These are phyloP conservation scores for Arabis alpina DNA, from an alignment of 345 rosid genomes.

Conservation along the genomic window DNA sequence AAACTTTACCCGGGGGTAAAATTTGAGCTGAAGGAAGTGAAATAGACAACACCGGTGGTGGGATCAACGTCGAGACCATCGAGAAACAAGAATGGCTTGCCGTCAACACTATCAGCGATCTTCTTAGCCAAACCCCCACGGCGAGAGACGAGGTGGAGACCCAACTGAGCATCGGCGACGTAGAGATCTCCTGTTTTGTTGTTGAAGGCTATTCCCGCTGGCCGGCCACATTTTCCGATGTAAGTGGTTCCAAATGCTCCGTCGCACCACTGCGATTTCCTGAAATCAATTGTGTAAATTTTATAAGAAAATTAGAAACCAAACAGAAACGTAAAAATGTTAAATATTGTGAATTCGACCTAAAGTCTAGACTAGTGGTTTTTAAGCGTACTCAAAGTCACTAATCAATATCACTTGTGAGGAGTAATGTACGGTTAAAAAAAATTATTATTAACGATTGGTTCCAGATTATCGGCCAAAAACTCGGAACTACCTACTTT, in stretches of 20 bases:
- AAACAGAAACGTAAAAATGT: too few species aligned
- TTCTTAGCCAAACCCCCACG: slow-evolving; percentile 48
- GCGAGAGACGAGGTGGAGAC: slow-evolving; percentile 45
- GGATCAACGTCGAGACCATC: slow-evolving; percentile 52
- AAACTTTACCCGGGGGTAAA: slow-evolving; percentile 34
- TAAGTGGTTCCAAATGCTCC: slow-evolving; percentile 37
- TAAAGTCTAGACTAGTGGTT: too few species aligned
- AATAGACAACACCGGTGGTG: slow-evolving; percentile 43
- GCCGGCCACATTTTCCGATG: slow-evolving; percentile 44
- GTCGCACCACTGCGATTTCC: slow-evolving; percentile 32
- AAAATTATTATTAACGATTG: too few species aligned
- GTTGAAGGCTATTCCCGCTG: slow-evolving; percentile 49
- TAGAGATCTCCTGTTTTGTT: slow-evolving; percentile 44
- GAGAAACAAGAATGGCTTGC: slow-evolving; percentile 43
- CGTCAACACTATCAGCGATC: slow-evolving; percentile 41
- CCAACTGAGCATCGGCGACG: slow-evolving; percentile 53
- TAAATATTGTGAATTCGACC: too few species aligned
- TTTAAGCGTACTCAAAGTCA: too few species aligned
- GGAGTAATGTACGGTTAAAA: too few species aligned
- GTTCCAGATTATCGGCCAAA: too few species aligned
- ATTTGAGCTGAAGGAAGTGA: slow-evolving; percentile 49
- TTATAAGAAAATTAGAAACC: too few species aligned
- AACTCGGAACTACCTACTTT: too few species aligned
- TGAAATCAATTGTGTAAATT: background rate
- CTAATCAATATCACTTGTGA: too few species aligned